Percentiles rank a stretch among this genome's conserved stretches.
Conservation (phyloP, 1,284 basidiomycete species). For the Kwoniella shivajii region DNA sequence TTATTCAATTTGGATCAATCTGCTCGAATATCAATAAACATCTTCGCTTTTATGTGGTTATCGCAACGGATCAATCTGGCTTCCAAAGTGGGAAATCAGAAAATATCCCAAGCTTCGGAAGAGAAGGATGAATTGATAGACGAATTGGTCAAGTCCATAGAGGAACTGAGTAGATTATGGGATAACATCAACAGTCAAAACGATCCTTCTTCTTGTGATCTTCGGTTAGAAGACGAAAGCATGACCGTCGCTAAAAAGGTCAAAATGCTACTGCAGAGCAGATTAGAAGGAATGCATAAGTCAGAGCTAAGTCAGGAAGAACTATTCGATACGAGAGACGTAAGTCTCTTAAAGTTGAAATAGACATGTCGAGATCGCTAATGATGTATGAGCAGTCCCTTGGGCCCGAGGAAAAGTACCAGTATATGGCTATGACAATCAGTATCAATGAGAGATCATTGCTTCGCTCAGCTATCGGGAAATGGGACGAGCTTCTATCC, state of each 20-base stretch:
- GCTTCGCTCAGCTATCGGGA: slow-evolving; percentile 33
- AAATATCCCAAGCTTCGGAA: too few species aligned
- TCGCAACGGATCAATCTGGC: neutral
- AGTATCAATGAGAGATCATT: slow-evolving; percentile 47
- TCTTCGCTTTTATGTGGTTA: slow-evolving; percentile 22
- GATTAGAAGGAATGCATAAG: slow-evolving; percentile 20
- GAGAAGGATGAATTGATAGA: neutral
- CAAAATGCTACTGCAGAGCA: neutral
- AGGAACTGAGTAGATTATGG: neutral
- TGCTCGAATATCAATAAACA: slow-evolving; percentile 26
- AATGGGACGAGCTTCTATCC: slow-evolving; percentile 62
- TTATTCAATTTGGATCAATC: slow-evolving; percentile 30
- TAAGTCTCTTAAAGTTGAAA: slow-evolving; percentile 14
- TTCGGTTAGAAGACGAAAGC: too few species aligned
- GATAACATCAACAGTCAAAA: too few species aligned
- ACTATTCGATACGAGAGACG: slow-evolving; percentile 37
- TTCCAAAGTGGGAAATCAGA: neutral
- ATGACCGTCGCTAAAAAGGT: neutral
- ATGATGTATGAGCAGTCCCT: slow-evolving; percentile 6
- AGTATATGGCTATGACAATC: slow-evolving; percentile 45
- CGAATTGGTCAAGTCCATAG: neutral
- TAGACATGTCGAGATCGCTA: neutral
- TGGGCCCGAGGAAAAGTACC: slow-evolving; percentile 11
- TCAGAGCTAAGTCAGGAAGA: slow-evolving; percentile 19
- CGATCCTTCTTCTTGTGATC: too few species aligned